Evolutionary conservation across 495 filamentous ascomycete species (phyloP), one percentile per base, ranked within the genome.

Genomic region (Penicillium taxi): DNA sequence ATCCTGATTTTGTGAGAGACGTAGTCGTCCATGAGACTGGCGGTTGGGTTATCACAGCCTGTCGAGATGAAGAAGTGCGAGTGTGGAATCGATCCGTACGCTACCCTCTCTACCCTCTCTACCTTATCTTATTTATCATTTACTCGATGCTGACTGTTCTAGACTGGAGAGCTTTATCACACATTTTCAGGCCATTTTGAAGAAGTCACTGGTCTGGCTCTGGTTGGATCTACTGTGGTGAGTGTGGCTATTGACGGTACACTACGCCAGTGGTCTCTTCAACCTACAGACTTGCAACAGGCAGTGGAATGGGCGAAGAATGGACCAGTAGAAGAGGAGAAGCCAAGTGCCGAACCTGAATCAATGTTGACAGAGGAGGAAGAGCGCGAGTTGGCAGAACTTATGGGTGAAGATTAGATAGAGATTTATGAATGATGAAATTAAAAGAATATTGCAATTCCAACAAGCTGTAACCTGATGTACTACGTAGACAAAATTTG

Each of bases 221-320:
- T 93, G 24, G 48, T 87, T 7, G 73, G 68, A 11, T 65, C 56
- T 19, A 74, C 64, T 26, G 64, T 91, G 18, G 78, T 82, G 23
- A 94, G 86, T 52, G 85, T 86, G 21, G 75, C 80, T 15, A 94
- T 95, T 45, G 91, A 98, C 66, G 83, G 76, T 0, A 96, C 91
- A 3, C 64, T 96, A 23, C 75, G 91, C 47, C 74, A 69, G 24
- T 98, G 91, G 91, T 72, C 75, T 7, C 58, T 96, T 35, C 67
- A 66, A 26, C 75, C 70, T 32, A 58, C 63, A 24, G 82, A 80
- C 6, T 61, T 98, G 19, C 70, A 74, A 57, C 67, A 56, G 45
- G 77, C 79, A 8, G 69, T 74, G 26, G 67, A 74, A 52, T 66
- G 60, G 55, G 74, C 78, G 6, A 66, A 70, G 45, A 67, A 77